Percentiles rank a stretch among this genome's conserved stretches.
Conservation (phyloP, 495 filamentous ascomycete genomes). For the Usnea hakonensis region DNA sequence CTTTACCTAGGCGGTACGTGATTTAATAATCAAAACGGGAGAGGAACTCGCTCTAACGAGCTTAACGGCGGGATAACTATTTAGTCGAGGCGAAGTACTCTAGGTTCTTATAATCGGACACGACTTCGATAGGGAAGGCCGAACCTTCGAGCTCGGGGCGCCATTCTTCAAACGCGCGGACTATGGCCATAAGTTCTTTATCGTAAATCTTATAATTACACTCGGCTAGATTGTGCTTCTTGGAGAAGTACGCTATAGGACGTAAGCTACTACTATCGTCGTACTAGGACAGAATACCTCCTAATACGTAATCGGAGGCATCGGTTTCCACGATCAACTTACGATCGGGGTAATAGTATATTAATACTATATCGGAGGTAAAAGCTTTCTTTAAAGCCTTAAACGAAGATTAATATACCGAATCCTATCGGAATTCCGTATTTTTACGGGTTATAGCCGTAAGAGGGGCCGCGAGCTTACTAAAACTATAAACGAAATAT, state of each 20-base stretch:
- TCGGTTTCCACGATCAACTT: constrained; percentile 5
- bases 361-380: constrained; percentile 1
- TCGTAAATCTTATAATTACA: constrained; percentile 23
- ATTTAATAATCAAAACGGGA: too few relatives aligned
- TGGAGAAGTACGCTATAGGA: too few relatives aligned
- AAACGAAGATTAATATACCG: not conserved
- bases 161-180: not conserved
- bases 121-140: not conserved
- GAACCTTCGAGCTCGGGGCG: constrained; percentile 23
- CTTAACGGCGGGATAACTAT: too few relatives aligned
- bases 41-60: too few relatives aligned
- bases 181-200: constrained; percentile 26
- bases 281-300: too few relatives aligned
- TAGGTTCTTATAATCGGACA: not conserved
- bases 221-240: not conserved
- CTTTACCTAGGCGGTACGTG: too few relatives aligned
- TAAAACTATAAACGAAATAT: not conserved
- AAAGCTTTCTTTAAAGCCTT: constrained; percentile 2
- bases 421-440: constrained; percentile 1
- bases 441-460: constrained; percentile 21
- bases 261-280: too few relatives aligned
- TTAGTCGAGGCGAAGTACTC: too few relatives aligned
- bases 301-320: not conserved
- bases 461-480: not conserved
- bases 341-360: not conserved